These are phyloP conservation scores for Chloromonas sp. DNA, from an alignment of 163 green algal species.

Conservation along the genomic window DNA sequence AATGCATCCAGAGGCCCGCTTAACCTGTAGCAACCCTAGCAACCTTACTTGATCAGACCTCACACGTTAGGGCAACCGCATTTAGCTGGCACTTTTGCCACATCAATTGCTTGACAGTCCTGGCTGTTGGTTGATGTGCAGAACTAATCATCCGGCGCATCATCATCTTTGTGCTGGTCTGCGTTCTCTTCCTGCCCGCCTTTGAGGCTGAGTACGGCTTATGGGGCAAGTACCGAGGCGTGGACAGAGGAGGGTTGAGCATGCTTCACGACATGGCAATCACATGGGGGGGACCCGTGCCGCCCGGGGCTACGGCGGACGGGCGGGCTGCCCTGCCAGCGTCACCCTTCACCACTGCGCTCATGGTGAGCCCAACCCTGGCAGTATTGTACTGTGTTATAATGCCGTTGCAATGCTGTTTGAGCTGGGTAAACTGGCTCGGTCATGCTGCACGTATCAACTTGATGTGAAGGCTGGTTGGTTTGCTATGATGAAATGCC, in stretches of 20 bases:
- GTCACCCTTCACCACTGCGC: constrained; percentile 6
- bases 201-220: constrained; percentile 68
- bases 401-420: too few species aligned
- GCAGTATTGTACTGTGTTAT: background rate
- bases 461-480: too few species aligned
- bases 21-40: too few species aligned
- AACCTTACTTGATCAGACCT: too few species aligned
- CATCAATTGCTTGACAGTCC: too few species aligned
- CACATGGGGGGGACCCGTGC: background rate
- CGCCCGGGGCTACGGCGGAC: background rate
- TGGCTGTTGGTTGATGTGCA: constrained; percentile 5
- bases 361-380: constrained; percentile 20
- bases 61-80: too few species aligned
- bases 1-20: too few species aligned
- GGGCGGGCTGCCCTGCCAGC: background rate
- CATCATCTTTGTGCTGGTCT: constrained; percentile 68
- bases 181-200: constrained; percentile 80
- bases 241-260: constrained; percentile 39
- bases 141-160: constrained; percentile 57
- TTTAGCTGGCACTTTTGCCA: too few species aligned
- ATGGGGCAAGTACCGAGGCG: constrained; percentile 44
- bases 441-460: too few species aligned
- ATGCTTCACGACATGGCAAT: constrained; percentile 70
- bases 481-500: too few species aligned
- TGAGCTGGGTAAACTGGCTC: too few species aligned